Conservation (phyloP, 345 rosid species). For the Moringa oleifera region DNA sequence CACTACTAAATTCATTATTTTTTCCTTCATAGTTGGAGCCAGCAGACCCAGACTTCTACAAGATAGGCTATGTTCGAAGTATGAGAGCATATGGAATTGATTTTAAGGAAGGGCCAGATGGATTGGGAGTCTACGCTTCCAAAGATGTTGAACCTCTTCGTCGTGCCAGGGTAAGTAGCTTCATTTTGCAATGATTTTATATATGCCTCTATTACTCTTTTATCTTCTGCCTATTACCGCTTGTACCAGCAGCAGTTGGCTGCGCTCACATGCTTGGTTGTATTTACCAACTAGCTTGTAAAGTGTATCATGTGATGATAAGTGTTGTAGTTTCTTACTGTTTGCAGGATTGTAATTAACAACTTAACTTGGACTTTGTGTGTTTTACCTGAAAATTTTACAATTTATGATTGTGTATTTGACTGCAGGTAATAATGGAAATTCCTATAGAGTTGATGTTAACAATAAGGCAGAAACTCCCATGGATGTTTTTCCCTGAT, state of each 20-base stretch:
- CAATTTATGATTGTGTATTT: slow-evolving; percentile 7
- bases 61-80: slow-evolving; percentile 76
- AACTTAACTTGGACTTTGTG: neutral
- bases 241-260: neutral
- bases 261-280: neutral
- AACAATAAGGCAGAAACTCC: slow-evolving; percentile 74
- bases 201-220: too few species aligned
- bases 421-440: slow-evolving; percentile 77
- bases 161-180: slow-evolving; percentile 74
- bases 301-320: neutral
- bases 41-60: slow-evolving; percentile 93
- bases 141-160: slow-evolving; percentile 79
- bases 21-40: slow-evolving; percentile 35
- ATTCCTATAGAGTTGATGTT: slow-evolving; percentile 90
- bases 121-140: slow-evolving; percentile 88
- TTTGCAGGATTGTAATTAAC: neutral
- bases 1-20: neutral
- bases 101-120: slow-evolving; percentile 88
- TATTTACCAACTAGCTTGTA: neutral
- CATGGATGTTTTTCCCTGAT: slow-evolving; percentile 99
- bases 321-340: neutral
- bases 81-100: slow-evolving; percentile 90
- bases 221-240: too few species aligned
- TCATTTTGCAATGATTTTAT: neutral
- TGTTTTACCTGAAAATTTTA: neutral